Base-by-base conservation (phyloP, 257 asterid genomes). In the Fraxinus pennsylvanica region DNA sequence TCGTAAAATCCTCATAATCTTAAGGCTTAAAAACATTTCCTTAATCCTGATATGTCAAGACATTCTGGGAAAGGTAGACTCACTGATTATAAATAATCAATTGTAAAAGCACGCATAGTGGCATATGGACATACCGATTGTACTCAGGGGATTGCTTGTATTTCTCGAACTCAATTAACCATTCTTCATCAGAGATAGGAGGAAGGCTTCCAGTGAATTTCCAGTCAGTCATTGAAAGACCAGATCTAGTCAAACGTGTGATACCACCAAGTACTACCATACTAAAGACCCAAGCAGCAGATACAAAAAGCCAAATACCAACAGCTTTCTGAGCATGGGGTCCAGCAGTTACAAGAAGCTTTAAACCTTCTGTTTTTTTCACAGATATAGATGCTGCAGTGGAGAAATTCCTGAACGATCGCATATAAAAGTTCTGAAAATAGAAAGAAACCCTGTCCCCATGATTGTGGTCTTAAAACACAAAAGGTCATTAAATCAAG, bases 141-240 rank as follows among this genome's bases (percentile, higher is more conserved):
- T 96, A 96, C 79, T 96, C 99, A 1, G 97, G 99, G 52, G 99
- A 96, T 77, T 88, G 91, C 89, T 93, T 89, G 85, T 93, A 96
- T 82, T 92, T 96, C 82, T 96, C 97, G 81, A 93, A 96, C 83
- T 96, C 97, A 80, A 84, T 76, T 52, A 79, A 35, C 99, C 99
- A 96, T 54, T 90, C 97, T 77, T 96, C 96, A 70, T 87, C 90
- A 0, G 97, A 88, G 67, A 90, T 80, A 79, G 99, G 99, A 85
- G 98, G 99, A 74, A 96, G 97, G 57, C 88, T 15, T 50, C 99
- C 99, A 4, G 97, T 87, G 81, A 96, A 96, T 81, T 96, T 93
- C 99, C 98, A 96, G 82, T 93, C 98, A 38, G 99, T 93, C 99
- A 96, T 96, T 57, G 99, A 96, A 30, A 96, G 96, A 74, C 98